phyloP scores from a whole-genome alignment of 345 rosid species.

The Aquilaria yunnanensis region DNA sequence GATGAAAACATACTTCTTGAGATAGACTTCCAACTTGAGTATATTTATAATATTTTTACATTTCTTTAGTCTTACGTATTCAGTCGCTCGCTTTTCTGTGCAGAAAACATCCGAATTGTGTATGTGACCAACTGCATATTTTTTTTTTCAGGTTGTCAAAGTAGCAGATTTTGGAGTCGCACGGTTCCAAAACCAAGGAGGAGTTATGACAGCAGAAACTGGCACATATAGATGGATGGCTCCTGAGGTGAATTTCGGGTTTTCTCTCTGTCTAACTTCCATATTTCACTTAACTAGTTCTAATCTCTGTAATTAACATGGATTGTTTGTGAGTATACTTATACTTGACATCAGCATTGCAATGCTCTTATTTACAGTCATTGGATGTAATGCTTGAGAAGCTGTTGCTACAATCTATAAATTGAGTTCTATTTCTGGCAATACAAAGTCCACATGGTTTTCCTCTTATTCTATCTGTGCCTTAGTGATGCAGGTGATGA shows the following conservation, averaged over 20 bases:
- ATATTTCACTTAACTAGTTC: neutral
- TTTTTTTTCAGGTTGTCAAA: conserved; percentile 53
- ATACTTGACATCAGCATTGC: no score
- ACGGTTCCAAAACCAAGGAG: conserved; percentile 59
- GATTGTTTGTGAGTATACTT: no score
- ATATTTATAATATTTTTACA: neutral
- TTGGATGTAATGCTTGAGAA: no score
- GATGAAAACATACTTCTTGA: no score
- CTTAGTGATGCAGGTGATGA: neutral
- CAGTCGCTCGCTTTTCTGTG: no score
- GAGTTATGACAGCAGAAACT: conserved; percentile 79
- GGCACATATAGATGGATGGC: conserved; percentile 94
- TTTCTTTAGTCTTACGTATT: neutral
- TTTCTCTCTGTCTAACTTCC: neutral
- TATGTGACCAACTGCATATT: neutral
- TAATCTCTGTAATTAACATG: no score
- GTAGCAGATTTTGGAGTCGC: conserved; percentile 84
- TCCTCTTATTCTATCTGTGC: neutral
- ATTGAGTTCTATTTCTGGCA: no score
- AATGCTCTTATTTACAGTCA: no score
- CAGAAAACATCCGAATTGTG: no score
- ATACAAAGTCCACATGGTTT: no score
- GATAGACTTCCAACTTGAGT: no score
- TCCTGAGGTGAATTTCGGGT: conserved; percentile 51
- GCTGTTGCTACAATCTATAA: no score